phyloP scores from a whole-genome alignment of 225 moss, liverwort and hornwort genomes.

The Asterella californica region DNA sequence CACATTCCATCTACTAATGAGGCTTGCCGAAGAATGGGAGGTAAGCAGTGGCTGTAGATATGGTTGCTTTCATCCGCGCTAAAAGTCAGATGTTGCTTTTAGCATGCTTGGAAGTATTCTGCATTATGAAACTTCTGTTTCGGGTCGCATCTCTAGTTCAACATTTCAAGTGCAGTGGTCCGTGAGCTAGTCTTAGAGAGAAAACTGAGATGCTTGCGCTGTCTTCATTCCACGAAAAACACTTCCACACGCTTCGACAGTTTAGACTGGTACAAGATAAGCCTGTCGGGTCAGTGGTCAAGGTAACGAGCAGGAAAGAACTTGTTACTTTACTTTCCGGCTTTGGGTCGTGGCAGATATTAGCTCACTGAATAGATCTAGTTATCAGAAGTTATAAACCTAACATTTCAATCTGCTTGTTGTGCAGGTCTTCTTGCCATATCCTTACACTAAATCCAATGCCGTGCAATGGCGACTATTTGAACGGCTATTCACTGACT shows the following conservation, averaged over 20 bases:
- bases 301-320: neutral
- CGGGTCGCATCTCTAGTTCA: too few relatives aligned
- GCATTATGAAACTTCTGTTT: too few relatives aligned
- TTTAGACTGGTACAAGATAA: neutral
- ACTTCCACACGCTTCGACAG: neutral
- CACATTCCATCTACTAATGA: conserved; percentile 91
- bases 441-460: conserved; percentile 85
- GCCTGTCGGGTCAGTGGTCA: neutral
- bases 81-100: too few relatives aligned
- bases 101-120: too few relatives aligned
- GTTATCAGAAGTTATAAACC: neutral
- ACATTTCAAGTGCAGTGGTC: too few relatives aligned
- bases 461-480: conserved; percentile 93
- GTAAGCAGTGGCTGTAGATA: conserved; percentile 36
- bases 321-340: neutral
- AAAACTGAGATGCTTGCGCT: too few relatives aligned
- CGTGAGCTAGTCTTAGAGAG: too few relatives aligned
- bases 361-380: too few relatives aligned
- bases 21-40: conserved; percentile 99
- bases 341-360: neutral
- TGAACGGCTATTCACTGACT: conserved; percentile 97
- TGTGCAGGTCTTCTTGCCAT: conserved; percentile 84
- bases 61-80: too few relatives aligned
- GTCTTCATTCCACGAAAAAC: too few relatives aligned
- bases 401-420: conserved; percentile 1